Evolutionary conservation across 2,329 filamentous ascomycete genomes (phyloP).

Genomic region (Exophiala sp.): DNA sequence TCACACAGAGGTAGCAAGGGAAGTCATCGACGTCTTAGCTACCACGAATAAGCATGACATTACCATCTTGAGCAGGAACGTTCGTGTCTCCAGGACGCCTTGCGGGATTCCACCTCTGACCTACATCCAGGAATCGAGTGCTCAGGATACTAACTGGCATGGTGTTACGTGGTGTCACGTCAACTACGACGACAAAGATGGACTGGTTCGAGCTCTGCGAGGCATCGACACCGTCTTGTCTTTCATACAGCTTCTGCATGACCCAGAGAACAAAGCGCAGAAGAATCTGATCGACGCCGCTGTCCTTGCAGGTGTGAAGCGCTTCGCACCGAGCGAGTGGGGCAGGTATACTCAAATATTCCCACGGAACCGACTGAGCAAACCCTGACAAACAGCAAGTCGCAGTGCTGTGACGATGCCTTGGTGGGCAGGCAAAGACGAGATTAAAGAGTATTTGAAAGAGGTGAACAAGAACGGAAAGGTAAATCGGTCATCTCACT

Average conservation of each 20-base stretch:
- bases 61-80: constrained; percentile 49
- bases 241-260: constrained; percentile 8
- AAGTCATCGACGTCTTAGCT: constrained; percentile 51
- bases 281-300: constrained; percentile 33
- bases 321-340: constrained; percentile 36
- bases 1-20: constrained; percentile 50
- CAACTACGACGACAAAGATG: constrained; percentile 15
- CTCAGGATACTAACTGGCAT: constrained; percentile 6
- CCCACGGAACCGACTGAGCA: constrained; percentile 1
- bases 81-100: constrained; percentile 19
- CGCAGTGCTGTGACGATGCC: constrained; percentile 29
- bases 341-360: constrained; percentile 14
- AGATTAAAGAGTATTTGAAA: constrained; percentile 49
- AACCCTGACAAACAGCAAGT: not conserved
- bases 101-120: no score
- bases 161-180: not conserved
- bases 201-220: constrained; percentile 4
- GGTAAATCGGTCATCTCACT: constrained; percentile 27
- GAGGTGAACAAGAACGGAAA: constrained; percentile 50
- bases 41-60: constrained; percentile 53
- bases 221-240: constrained; percentile 16
- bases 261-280: constrained; percentile 6
- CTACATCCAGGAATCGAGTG: not conserved
- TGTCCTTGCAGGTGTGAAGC: constrained; percentile 30
- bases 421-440: constrained; percentile 52